These are phyloP conservation scores for Debaryomycetaceae sp. DNA, from an alignment of 1,139 yeast genomes.

Conservation along the genomic window DNA sequence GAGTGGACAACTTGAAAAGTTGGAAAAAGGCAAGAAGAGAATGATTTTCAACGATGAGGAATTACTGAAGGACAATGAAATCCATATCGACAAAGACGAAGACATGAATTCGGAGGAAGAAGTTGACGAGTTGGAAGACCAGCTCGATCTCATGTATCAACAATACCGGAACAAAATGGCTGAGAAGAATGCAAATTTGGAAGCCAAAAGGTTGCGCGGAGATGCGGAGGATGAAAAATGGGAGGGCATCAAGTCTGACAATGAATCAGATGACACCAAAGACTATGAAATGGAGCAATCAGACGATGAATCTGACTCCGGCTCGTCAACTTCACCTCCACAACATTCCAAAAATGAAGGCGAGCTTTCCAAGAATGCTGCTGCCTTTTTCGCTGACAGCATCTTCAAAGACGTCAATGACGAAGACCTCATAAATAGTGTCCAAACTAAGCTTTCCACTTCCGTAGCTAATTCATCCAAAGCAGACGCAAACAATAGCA, in stretches of 20 bases:
- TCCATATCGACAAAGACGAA: constrained; percentile 41
- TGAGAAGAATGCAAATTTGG: constrained; percentile 74
- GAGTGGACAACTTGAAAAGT: constrained; percentile 71
- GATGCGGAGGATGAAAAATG: constrained; percentile 78
- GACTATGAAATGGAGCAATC: constrained; percentile 47
- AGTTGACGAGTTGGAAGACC: constrained; percentile 71
- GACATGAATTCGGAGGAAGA: constrained; percentile 53
- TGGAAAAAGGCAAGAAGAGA: constrained; percentile 78
- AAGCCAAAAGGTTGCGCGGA: constrained; percentile 80
- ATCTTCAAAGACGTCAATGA: constrained; percentile 66
- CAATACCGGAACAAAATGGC: constrained; percentile 70
- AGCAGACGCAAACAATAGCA: constrained; percentile 1
- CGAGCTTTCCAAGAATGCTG: constrained; percentile 68
- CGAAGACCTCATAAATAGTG: constrained; percentile 15
- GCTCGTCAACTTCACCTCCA: constrained; percentile 50
- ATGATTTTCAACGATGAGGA: constrained; percentile 66
- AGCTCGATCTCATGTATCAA: constrained; percentile 78
- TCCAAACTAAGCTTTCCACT: constrained; percentile 20
- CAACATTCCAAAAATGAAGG: constrained; percentile 41
- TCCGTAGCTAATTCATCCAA: constrained; percentile 18
- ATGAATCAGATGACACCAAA: constrained; percentile 35
- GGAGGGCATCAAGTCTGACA: constrained; percentile 70
- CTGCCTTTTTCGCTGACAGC: constrained; percentile 72
- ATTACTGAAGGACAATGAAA: constrained; percentile 52
- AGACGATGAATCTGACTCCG: constrained; percentile 76